Conservation (phyloP, 768 basidiomycete genomes). For the Boletus speciosus region DNA sequence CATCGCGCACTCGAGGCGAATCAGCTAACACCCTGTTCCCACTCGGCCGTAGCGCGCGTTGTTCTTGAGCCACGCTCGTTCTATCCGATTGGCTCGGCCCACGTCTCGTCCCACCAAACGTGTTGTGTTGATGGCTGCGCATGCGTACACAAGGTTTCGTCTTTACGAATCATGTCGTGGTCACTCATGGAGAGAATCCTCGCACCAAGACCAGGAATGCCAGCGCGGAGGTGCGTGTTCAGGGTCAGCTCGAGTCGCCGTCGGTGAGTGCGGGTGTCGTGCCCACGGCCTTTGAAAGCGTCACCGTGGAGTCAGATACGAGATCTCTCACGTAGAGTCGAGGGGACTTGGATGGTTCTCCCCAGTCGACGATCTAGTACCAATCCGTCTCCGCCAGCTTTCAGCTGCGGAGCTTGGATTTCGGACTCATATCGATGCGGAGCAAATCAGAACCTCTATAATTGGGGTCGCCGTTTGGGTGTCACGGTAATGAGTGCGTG, state of each 20-base stretch:
- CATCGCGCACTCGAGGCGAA: slow-evolving; percentile 1
- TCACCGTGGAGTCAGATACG: neutral
- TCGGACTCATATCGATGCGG: neutral
- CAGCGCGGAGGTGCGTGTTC: neutral
- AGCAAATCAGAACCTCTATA: neutral
- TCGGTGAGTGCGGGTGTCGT: neutral
- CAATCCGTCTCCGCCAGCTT: neutral
- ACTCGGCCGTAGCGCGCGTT: neutral
- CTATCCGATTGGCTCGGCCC: neutral
- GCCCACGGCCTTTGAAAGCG: neutral
- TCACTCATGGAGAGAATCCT: neutral
- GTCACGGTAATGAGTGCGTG: neutral
- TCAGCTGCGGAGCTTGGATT: neutral
- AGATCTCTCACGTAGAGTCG: neutral
- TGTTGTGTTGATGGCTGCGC: neutral
- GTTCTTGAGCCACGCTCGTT: neutral
- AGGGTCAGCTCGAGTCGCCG: neutral
- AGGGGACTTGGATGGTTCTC: neutral
- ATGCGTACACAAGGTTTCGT: slow-evolving; percentile 1
- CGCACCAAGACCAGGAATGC: too few relatives aligned
- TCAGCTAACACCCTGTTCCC: neutral
- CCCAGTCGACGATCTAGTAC: neutral
- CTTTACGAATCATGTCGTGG: neutral
- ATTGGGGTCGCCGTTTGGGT: neutral
- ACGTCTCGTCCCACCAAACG: neutral